Evolutionary conservation across 441 rosid genomes (phyloP).

Genomic region (Erodium chrysanthum): DNA sequence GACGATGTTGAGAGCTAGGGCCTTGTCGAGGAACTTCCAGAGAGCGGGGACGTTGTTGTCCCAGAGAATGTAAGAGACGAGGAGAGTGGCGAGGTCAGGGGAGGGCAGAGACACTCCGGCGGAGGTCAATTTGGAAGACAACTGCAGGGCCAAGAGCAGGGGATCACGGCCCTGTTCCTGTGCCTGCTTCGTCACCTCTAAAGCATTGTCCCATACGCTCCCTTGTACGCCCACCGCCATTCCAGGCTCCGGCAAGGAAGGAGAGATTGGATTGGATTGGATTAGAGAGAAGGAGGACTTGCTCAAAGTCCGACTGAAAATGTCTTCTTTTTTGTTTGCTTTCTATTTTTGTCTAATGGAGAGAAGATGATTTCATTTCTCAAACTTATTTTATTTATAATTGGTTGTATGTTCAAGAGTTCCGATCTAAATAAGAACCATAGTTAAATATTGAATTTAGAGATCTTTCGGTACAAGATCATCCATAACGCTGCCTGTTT

Average conservation of each 20-base stretch:
- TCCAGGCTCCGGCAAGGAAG: not conserved
- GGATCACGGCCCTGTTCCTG: conserved; percentile 45
- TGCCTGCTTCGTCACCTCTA: conserved; percentile 42
- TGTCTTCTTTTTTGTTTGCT: too few relatives aligned
- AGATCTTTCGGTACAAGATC: too few relatives aligned
- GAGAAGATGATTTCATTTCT: too few relatives aligned
- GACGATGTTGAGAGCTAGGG: conserved; percentile 39
- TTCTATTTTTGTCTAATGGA: too few relatives aligned
- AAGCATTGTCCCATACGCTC: conserved; percentile 39
- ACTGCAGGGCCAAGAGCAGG: conserved; percentile 43
- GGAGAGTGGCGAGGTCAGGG: conserved; percentile 37
- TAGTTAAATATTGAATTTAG: too few relatives aligned
- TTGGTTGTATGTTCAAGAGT: too few relatives aligned
- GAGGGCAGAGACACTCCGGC: conserved; percentile 44
- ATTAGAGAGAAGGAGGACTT: too few relatives aligned
- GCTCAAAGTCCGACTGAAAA: too few relatives aligned
- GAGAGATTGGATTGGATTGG: too few relatives aligned
- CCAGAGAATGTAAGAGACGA: conserved; percentile 62
- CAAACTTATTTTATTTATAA: too few relatives aligned
- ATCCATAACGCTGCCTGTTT: too few relatives aligned
- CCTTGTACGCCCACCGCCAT: conserved; percentile 39
- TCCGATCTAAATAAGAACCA: too few relatives aligned
- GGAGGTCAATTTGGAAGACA: conserved; percentile 37
- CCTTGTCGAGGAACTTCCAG: conserved; percentile 65
- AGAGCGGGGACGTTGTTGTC: conserved; percentile 53